phyloP scores from a whole-genome alignment of 192 early-diverging fungal species.

The Backusella macrospora region DNA sequence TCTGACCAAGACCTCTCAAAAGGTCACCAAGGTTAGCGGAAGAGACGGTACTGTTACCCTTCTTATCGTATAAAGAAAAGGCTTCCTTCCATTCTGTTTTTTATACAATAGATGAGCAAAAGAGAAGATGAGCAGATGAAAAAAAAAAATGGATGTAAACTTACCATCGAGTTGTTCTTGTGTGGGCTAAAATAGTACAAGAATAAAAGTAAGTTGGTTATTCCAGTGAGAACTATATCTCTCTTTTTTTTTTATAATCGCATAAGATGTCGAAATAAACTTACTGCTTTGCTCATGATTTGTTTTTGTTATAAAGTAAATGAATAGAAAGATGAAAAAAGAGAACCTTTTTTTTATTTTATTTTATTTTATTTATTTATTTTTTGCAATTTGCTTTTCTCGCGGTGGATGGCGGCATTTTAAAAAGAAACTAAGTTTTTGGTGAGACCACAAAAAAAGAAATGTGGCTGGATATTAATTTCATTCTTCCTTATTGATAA shows the following conservation, averaged over 20 bases:
- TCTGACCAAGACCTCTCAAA: constrained; percentile 77
- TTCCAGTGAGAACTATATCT: too few species aligned
- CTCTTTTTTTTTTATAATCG: background rate
- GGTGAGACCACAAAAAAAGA: too few species aligned
- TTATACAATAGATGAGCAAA: background rate
- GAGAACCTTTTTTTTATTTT: background rate
- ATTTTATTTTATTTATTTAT: background rate
- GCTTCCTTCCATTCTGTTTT: constrained; percentile 74
- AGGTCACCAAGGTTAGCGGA: constrained; percentile 69
- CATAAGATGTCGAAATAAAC: background rate
- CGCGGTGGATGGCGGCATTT: constrained; percentile 6
- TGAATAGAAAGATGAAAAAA: constrained; percentile 1
- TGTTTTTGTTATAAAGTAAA: background rate
- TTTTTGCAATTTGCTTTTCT: background rate
- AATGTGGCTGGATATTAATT: too few species aligned
- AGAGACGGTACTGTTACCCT: constrained; percentile 70
- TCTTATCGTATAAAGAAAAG: constrained; percentile 80
- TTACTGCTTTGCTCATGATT: constrained; percentile 39
- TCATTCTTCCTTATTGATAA: too few species aligned
- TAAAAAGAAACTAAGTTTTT: background rate
- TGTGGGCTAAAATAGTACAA: constrained; percentile 26
- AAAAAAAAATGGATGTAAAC: background rate
- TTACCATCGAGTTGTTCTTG: constrained; percentile 47
- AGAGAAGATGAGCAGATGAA: background rate
- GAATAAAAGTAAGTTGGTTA: background rate